phyloP scores from a whole-genome alignment of 208 protist species.

The Novymonas esmeraldas region DNA sequence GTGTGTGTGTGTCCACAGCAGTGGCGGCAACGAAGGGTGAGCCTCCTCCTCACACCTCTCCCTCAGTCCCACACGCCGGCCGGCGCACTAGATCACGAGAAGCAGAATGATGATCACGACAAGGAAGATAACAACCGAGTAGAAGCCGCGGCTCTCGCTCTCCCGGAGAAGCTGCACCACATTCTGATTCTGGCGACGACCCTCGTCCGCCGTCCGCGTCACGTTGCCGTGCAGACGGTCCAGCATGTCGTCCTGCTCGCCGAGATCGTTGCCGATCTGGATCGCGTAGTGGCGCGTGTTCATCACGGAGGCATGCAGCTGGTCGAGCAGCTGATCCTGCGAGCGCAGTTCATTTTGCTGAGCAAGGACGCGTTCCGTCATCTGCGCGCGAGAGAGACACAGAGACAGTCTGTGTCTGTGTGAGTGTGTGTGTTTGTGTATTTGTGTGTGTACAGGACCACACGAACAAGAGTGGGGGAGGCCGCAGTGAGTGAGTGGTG shows the following conservation, averaged over 20 bases:
- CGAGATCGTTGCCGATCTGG: slow-evolving; percentile 71
- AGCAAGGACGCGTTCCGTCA: slow-evolving; percentile 18
- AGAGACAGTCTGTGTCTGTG: background rate
- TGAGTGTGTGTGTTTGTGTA: background rate
- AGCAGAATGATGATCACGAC: slow-evolving; percentile 75
- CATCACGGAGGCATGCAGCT: slow-evolving; percentile 85
- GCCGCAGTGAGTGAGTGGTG: background rate
- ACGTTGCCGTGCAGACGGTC: slow-evolving; percentile 65
- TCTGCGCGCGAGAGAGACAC: slow-evolving; percentile 1
- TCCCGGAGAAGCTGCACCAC: slow-evolving; percentile 70
- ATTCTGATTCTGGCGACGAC: slow-evolving; percentile 78
- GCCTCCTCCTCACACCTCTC: no score
- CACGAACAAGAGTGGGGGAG: background rate
- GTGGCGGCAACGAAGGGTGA: no score
- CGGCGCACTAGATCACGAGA: slow-evolving; percentile 67
- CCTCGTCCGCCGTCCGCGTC: slow-evolving; percentile 62
- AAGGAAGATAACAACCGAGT: slow-evolving; percentile 59
- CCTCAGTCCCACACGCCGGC: no score
- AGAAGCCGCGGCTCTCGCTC: slow-evolving; percentile 79
- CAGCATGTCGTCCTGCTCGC: slow-evolving; percentile 80
- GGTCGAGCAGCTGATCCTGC: slow-evolving; percentile 80
- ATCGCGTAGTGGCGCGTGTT: slow-evolving; percentile 83
- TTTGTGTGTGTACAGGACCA: background rate
- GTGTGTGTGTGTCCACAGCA: no score
- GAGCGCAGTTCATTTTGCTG: slow-evolving; percentile 40